phyloP scores from a whole-genome alignment of 2,329 filamentous ascomycete genomes.

The Verruconis gallopava region DNA sequence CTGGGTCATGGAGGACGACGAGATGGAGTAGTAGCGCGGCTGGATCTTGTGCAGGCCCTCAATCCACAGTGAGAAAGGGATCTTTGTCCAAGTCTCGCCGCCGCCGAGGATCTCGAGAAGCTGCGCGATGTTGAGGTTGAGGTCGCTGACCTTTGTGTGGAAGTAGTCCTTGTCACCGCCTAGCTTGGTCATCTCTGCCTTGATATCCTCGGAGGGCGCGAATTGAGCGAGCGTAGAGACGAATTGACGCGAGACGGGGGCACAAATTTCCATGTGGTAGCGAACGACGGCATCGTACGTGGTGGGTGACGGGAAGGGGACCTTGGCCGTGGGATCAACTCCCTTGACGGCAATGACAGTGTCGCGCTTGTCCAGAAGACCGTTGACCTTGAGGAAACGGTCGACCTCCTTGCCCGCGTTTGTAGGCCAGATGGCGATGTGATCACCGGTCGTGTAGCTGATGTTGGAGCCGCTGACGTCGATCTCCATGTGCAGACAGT shows the following conservation, averaged over 20 bases:
- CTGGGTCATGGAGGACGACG: constrained; percentile 86
- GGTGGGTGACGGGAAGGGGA: constrained; percentile 92
- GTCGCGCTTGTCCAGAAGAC: constrained; percentile 62
- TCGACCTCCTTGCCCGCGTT: constrained; percentile 90
- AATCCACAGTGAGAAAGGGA: constrained; percentile 90
- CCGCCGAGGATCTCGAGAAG: constrained; percentile 61
- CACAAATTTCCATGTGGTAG: constrained; percentile 95
- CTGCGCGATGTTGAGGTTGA: constrained; percentile 82
- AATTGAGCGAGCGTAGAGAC: constrained; percentile 78
- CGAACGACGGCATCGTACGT: constrained; percentile 88
- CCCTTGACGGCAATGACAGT: constrained; percentile 79
- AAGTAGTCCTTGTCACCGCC: constrained; percentile 94
- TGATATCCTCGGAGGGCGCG: constrained; percentile 69
- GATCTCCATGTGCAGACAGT: constrained; percentile 94
- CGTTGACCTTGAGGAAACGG: constrained; percentile 69
- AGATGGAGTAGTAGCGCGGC: constrained; percentile 98
- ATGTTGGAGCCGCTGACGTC: constrained; percentile 83
- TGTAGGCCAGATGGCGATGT: constrained; percentile 94
- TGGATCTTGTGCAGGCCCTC: constrained; percentile 92
- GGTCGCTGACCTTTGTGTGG: constrained; percentile 66
- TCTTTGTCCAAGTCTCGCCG: constrained; percentile 63
- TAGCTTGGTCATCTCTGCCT: constrained; percentile 77
- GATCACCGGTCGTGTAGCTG: constrained; percentile 90
- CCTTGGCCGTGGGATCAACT: constrained; percentile 88
- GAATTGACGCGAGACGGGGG: constrained; percentile 92